Percentiles rank a stretch among this genome's conserved stretches.
These are phyloP conservation scores for Boletus semigastroideus DNA, from an alignment of 1,284 basidiomycete genomes.

Conservation along the genomic window DNA sequence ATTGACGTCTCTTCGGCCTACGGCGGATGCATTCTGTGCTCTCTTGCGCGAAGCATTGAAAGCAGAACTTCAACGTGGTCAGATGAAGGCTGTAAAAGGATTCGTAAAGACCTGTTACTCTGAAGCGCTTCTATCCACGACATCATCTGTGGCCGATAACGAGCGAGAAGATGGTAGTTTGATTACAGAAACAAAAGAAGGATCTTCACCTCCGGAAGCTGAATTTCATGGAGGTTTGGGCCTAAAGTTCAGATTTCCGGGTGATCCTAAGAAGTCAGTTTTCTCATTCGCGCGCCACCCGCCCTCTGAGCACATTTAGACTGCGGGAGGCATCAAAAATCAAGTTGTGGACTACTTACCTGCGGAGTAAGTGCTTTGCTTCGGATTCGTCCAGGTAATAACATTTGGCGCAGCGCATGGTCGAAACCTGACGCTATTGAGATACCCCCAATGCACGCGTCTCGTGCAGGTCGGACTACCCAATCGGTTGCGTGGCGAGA, in stretches of 20 bases:
- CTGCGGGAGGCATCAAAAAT: constrained; percentile 96
- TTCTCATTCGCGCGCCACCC: constrained; percentile 2
- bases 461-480: constrained; percentile 97
- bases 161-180: constrained; percentile 67
- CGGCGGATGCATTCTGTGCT: constrained; percentile 93
- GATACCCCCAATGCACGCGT: constrained; percentile 95
- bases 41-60: constrained; percentile 90
- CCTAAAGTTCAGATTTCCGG: constrained; percentile 87
- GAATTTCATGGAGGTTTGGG: constrained; percentile 86
- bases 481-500: constrained; percentile 92
- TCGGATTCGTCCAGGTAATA: not conserved
- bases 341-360: constrained; percentile 94
- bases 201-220: constrained; percentile 45
- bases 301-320: constrained; percentile 40
- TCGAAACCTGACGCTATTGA: constrained; percentile 87
- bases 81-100: constrained; percentile 92
- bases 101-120: constrained; percentile 95
- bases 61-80: constrained; percentile 78
- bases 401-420: constrained; percentile 62
- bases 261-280: constrained; percentile 86
- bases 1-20: constrained; percentile 92
- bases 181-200: constrained; percentile 56
- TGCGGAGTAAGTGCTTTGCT: constrained; percentile 57
- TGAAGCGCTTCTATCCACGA: constrained; percentile 75
- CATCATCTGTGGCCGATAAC: constrained; percentile 54